Evolutionary conservation across 164 flowering plant genomes (phyloP).

Genomic region (Tetracentron sinense): DNA sequence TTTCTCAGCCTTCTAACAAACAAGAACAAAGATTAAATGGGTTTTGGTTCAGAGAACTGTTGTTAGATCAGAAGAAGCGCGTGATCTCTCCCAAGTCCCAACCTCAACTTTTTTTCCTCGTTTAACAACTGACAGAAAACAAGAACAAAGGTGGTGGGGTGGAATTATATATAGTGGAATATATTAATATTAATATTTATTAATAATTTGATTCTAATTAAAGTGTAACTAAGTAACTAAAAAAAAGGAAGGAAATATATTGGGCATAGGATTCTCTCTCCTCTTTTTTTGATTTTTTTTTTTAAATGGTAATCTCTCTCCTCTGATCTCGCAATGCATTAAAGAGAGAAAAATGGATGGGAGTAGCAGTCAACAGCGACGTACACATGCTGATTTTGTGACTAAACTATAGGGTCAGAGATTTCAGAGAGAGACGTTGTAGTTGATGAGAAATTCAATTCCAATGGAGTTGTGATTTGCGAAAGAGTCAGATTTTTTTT

Average conservation of each 20-base stretch:
- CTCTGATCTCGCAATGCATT: slow-evolving; percentile 14
- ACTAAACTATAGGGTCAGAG: slow-evolving; percentile 56
- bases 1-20: not conserved
- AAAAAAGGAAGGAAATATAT: too few relatives aligned
- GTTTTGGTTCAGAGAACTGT: slow-evolving; percentile 4
- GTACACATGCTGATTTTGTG: slow-evolving; percentile 49
- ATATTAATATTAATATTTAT: not conserved
- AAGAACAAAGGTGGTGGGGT: too few relatives aligned
- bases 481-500: slow-evolving; percentile 8
- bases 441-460: slow-evolving; percentile 8
- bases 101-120: not conserved
- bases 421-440: not conserved
- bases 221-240: too few relatives aligned
- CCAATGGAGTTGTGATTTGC: not conserved
- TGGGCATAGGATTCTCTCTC: too few relatives aligned
- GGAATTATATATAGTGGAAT: not conserved
- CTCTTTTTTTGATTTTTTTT: too few relatives aligned
- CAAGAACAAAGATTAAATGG: not conserved
- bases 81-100: not conserved
- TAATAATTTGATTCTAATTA: slow-evolving; percentile 9
- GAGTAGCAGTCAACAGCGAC: slow-evolving; percentile 20
- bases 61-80: slow-evolving; percentile 2
- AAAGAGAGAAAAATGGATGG: slow-evolving; percentile 15
- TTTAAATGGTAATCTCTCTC: slow-evolving; percentile 5
- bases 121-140: not conserved